phyloP scores from a whole-genome alignment of 2,329 filamentous ascomycete genomes.

The Aspergillus sp. region DNA sequence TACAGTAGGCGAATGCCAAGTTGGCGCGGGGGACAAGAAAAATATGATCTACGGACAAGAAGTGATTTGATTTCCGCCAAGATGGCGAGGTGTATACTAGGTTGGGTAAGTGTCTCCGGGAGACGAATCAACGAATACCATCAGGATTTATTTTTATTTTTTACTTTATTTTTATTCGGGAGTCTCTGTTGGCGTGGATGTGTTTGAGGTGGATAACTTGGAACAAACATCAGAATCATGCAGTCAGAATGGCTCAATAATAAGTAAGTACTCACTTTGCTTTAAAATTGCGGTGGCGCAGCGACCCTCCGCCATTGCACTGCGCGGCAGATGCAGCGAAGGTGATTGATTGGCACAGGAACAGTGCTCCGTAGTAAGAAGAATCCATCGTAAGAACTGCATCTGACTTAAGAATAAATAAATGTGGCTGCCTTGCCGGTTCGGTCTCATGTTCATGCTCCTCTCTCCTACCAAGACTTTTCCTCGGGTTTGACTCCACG shows the following conservation, averaged over 20 bases:
- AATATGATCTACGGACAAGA: not conserved
- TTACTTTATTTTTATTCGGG: too few relatives aligned
- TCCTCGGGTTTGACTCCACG: not conserved
- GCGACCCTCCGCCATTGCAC: not conserved
- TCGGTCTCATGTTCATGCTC: not conserved
- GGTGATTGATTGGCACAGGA: too few relatives aligned
- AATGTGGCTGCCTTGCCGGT: constrained; percentile 2
- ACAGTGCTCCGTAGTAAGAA: not conserved
- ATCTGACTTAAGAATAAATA: not conserved
- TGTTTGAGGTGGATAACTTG: too few relatives aligned
- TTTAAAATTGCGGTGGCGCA: constrained; percentile 1
- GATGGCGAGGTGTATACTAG: not conserved
- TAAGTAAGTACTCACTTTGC: too few relatives aligned
- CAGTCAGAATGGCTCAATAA: too few relatives aligned
- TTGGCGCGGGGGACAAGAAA: not conserved
- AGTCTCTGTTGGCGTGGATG: too few relatives aligned
- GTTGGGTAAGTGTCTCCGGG: not conserved
- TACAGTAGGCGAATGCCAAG: constrained; percentile 1
- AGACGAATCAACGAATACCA: not conserved
- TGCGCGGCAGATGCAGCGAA: not conserved
- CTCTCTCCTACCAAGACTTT: not conserved
- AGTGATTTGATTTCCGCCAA: not conserved
- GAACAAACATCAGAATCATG: too few relatives aligned
- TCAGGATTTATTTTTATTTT: not conserved
- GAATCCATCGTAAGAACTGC: not conserved